Evolutionary conservation across 805 yeast genomes (phyloP).

Genomic region (Saturnispora serradocipensis): DNA sequence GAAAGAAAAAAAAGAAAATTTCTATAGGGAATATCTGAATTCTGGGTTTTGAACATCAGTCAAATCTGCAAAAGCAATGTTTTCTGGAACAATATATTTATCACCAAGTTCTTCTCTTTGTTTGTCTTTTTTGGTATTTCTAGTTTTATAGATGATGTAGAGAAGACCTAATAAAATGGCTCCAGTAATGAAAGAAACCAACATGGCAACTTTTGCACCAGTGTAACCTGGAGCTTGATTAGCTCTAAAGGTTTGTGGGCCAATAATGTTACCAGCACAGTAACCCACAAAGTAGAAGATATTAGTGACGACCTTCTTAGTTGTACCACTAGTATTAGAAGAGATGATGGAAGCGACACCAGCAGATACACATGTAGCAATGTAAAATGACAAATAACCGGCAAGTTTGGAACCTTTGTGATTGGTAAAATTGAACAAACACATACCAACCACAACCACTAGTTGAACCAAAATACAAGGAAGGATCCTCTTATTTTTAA

Average conservation of each 20-base stretch:
- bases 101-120: background rate
- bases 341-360: constrained; percentile 30
- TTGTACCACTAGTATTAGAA: constrained; percentile 46
- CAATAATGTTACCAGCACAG: constrained; percentile 56
- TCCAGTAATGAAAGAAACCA: constrained; percentile 31
- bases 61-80: constrained; percentile 35
- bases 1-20: background rate
- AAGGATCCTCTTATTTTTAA: constrained; percentile 14
- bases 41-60: constrained; percentile 35
- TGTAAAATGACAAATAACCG: constrained; percentile 18
- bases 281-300: constrained; percentile 41
- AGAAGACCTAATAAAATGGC: constrained; percentile 15
- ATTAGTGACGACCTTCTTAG: constrained; percentile 43
- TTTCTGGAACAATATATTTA: constrained; percentile 11
- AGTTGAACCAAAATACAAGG: constrained; percentile 17
- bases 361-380: constrained; percentile 20
- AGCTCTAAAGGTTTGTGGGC: constrained; percentile 58
- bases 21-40: constrained; percentile 26
- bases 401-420: constrained; percentile 19
- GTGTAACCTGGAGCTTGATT: constrained; percentile 48
- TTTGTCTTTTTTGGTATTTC: constrained; percentile 13
- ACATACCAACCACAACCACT: constrained; percentile 22
- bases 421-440: constrained; percentile 26
- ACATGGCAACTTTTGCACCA: constrained; percentile 45
- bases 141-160: constrained; percentile 12